These are phyloP conservation scores for Omphalotus guepiniiformis DNA, from an alignment of 768 basidiomycete genomes.

Conservation along the genomic window DNA sequence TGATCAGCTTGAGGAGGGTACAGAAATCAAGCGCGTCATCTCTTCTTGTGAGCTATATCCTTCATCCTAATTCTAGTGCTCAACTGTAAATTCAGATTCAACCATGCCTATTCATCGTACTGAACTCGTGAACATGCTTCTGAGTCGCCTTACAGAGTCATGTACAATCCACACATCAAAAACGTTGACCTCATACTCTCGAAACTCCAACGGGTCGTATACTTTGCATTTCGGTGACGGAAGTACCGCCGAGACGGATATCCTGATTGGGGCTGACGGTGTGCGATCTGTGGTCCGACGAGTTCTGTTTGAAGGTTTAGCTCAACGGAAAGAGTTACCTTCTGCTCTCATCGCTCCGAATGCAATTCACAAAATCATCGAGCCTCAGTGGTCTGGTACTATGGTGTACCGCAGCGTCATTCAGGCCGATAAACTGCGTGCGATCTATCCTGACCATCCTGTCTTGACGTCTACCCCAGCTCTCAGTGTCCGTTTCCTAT, in stretches of 20 bases:
- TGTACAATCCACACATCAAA: constrained; percentile 23
- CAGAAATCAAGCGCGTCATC: constrained; percentile 21
- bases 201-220: constrained; percentile 10
- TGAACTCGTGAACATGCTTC: constrained; percentile 20
- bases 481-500: too few relatives aligned
- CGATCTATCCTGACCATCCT: constrained; percentile 13
- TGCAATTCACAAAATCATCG: too few relatives aligned
- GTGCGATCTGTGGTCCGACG: constrained; percentile 25
- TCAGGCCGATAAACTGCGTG: constrained; percentile 7
- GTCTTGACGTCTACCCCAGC: too few relatives aligned
- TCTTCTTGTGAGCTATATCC: constrained; percentile 18
- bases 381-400: constrained; percentile 15
- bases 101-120: constrained; percentile 20
- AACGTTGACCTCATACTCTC: constrained; percentile 15
- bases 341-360: constrained; percentile 7
- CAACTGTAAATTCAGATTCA: constrained; percentile 13
- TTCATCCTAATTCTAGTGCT: not conserved
- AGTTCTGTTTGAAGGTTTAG: constrained; percentile 13
- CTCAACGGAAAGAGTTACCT: not conserved
- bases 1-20: constrained; percentile 17
- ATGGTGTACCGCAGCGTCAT: constrained; percentile 14
- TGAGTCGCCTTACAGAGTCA: constrained; percentile 15
- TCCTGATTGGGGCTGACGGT: constrained; percentile 42
- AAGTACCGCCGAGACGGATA: constrained; percentile 25
- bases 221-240: constrained; percentile 20